Evolutionary conservation across 768 basidiomycete species (phyloP).

Genomic region (Floccularia luteovirens): DNA sequence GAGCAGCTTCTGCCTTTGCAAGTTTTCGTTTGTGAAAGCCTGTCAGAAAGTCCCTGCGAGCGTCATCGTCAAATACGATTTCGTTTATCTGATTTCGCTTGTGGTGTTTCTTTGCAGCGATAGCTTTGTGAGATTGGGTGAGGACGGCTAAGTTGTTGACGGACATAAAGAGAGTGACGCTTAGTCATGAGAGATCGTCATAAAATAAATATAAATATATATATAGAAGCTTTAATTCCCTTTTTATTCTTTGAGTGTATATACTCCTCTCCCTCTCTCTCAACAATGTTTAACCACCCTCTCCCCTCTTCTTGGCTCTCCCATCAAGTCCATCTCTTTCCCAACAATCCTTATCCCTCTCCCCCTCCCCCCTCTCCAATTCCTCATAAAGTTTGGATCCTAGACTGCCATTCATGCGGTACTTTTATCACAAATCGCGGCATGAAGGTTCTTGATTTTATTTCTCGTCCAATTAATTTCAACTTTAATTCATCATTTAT

Average conservation of each 20-base stretch:
- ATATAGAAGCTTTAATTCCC: conserved; percentile 2
- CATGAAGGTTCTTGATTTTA: conserved; percentile 78
- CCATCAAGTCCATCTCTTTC: conserved; percentile 26
- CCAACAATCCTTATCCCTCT: conserved; percentile 34
- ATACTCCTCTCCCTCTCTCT: conserved; percentile 9
- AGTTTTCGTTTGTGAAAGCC: conserved; percentile 93
- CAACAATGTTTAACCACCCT: conserved; percentile 18
- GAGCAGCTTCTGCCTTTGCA: conserved; percentile 70
- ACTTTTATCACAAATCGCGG: conserved; percentile 77
- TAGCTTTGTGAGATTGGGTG: conserved; percentile 54
- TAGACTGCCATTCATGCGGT: conserved; percentile 69
- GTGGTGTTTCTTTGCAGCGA: conserved; percentile 62
- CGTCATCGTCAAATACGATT: conserved; percentile 81
- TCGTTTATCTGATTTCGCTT: conserved; percentile 67
- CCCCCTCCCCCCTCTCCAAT: conserved; percentile 36
- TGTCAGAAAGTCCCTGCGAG: conserved; percentile 83
- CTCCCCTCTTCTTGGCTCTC: conserved; percentile 18
- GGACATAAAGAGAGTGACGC: conserved; percentile 15
- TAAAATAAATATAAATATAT: background rate
- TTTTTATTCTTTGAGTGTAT: conserved; percentile 5
- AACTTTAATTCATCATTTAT: conserved; percentile 4
- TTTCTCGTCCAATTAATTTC: too few relatives aligned
- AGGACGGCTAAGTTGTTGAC: conserved; percentile 40
- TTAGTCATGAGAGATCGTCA: conserved; percentile 13
- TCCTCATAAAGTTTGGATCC: conserved; percentile 72